Evolutionary conservation across 2,329 filamentous ascomycete genomes (phyloP).

Genomic region (Stagonosporopsis cucurbitacearum): DNA sequence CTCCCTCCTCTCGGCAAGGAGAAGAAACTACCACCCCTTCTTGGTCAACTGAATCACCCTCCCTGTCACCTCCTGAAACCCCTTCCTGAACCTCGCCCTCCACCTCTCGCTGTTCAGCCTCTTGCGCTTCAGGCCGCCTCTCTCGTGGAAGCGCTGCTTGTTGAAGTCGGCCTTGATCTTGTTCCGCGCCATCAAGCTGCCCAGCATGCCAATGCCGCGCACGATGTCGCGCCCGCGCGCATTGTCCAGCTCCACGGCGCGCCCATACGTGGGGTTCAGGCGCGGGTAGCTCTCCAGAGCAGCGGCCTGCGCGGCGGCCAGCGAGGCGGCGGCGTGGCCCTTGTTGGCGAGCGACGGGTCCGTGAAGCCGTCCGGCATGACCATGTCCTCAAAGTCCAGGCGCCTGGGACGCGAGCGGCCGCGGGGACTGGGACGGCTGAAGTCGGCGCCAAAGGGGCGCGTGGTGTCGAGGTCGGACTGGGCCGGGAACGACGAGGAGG

Average conservation of each 20-base stretch:
- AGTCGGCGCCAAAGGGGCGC: constrained; percentile 27
- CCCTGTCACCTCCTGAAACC: constrained; percentile 68
- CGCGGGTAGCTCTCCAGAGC: constrained; percentile 38
- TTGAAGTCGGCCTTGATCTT: constrained; percentile 62
- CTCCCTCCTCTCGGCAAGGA: too few relatives aligned
- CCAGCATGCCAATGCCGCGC: constrained; percentile 54
- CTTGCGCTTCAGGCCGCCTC: constrained; percentile 79
- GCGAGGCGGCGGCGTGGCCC: constrained; percentile 11
- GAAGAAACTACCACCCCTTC: constrained; percentile 86
- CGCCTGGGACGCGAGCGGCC: constrained; percentile 4
- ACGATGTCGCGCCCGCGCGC: constrained; percentile 54
- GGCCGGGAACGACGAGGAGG: too few relatives aligned
- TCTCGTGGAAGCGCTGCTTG: constrained; percentile 74
- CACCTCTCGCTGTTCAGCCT: constrained; percentile 72
- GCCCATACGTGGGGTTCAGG: constrained; percentile 50
- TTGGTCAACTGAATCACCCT: constrained; percentile 73
- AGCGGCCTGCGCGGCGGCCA: constrained; percentile 28
- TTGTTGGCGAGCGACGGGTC: constrained; percentile 28
- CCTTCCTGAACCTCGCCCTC: constrained; percentile 70
- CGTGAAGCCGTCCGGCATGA: constrained; percentile 19
- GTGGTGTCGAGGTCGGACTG: not conserved
- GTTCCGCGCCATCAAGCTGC: constrained; percentile 59
- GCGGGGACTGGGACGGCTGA: constrained; percentile 13
- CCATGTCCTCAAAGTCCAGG: constrained; percentile 33
- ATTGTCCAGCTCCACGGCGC: constrained; percentile 48